phyloP scores from a whole-genome alignment of 169 alveolate genomes.

The Cryptosporidium xiaoi region DNA sequence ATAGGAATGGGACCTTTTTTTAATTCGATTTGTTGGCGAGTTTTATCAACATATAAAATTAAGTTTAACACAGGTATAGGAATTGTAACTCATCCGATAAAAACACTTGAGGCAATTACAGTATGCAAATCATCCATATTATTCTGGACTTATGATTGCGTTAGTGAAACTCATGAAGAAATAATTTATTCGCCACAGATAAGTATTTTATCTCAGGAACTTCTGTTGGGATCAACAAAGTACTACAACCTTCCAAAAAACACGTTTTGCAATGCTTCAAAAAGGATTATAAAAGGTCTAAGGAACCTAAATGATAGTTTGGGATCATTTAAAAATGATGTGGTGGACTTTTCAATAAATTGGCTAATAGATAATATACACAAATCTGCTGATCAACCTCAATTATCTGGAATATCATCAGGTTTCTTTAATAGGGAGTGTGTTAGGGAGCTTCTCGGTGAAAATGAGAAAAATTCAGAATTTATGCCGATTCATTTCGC shows the following conservation, averaged over 20 bases:
- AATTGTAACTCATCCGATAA: conserved; percentile 36
- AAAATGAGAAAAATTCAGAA: conserved; percentile 8
- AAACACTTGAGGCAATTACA: conserved; percentile 49
- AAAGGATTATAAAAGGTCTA: conserved; percentile 13
- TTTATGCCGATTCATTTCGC: conserved; percentile 49
- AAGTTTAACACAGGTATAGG: conserved; percentile 48
- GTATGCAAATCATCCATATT: conserved; percentile 33
- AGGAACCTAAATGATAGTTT: conserved; percentile 4
- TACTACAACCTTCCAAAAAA: conserved; percentile 27
- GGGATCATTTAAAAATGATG: conserved; percentile 8
- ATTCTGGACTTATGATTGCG: conserved; percentile 47
- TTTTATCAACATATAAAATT: conserved; percentile 25
- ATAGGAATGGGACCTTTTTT: conserved; percentile 27
- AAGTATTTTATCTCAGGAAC: conserved; percentile 66
- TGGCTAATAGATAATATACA: conserved; percentile 26
- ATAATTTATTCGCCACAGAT: conserved; percentile 12
- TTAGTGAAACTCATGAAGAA: conserved; percentile 3
- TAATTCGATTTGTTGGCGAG: conserved; percentile 68
- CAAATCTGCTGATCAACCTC: neutral
- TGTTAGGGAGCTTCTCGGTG: conserved; percentile 45
- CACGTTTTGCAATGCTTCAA: conserved; percentile 50
- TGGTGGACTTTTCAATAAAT: conserved; percentile 22
- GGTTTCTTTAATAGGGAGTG: conserved; percentile 73
- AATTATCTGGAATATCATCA: conserved; percentile 41
- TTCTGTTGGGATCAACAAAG: conserved; percentile 24